phyloP scores from a whole-genome alignment of 176 grass and related monocot species.

The Oryza glumipatula region DNA sequence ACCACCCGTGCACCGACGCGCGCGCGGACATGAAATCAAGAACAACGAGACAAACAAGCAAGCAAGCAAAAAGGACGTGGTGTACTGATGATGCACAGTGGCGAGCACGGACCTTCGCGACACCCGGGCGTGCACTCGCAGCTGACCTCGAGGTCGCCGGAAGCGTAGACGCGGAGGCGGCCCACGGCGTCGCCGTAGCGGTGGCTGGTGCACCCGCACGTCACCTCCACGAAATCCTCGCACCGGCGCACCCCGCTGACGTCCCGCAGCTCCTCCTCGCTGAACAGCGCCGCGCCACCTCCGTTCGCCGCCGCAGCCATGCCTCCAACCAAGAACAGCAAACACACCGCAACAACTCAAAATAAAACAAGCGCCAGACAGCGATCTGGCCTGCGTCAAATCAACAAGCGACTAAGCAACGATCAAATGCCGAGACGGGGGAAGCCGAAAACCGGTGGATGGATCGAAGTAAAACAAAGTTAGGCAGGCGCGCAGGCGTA shows the following conservation, averaged over 20 bases:
- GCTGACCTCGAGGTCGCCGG: conserved; percentile 82
- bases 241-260: conserved; percentile 72
- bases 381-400: conserved; percentile 49
- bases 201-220: conserved; percentile 97
- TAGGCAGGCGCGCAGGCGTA: conserved; percentile 25
- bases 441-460: conserved; percentile 30
- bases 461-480: conserved; percentile 59
- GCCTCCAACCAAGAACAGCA: conserved; percentile 31
- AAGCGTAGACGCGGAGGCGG: conserved; percentile 75
- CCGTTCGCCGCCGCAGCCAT: conserved; percentile 63
- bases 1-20: conserved; percentile 47
- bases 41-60: conserved; percentile 5
- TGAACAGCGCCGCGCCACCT: conserved; percentile 56
- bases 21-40: conserved; percentile 64
- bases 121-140: conserved; percentile 95
- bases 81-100: conserved; percentile 2
- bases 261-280: conserved; percentile 79
- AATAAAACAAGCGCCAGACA: conserved; percentile 12
- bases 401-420: conserved; percentile 22
- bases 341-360: conserved; percentile 20
- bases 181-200: conserved; percentile 96
- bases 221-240: conserved; percentile 74
- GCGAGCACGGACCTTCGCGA: conserved; percentile 68
- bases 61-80: conserved; percentile 11
- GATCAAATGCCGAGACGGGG: conserved; percentile 22